Evolutionary conservation across 208 protist species (phyloP), one percentile per base, ranked within the genome.

Genomic region (Crithidia acanthocephali): DNA sequence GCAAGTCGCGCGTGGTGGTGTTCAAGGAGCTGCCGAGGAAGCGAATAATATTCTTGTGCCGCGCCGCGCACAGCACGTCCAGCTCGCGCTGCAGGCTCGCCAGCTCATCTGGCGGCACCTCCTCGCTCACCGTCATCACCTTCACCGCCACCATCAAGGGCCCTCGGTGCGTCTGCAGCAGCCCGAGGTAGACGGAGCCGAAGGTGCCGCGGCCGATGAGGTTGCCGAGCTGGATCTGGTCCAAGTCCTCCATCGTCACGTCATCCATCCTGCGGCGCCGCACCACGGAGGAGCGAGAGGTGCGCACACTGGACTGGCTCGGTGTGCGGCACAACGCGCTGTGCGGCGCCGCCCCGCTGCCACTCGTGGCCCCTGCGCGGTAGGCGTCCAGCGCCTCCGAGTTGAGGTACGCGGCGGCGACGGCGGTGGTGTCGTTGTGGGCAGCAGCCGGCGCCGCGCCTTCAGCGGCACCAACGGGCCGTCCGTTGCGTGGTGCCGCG

Each of bases 31-130:
- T 88, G 58, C 90, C 90, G 57, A 92, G 78, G 67, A 86, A 95
- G 55, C 81, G 80, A 23, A 93, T 81, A 50, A 95, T 81, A 79
- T 95, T 95, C 47, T 76, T 76, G 74, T 95, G 90, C 44, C 75
- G 63, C 4, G 85, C 75, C 3, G 74, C 63, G 59, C 79, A 76
- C 32, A 94, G 79, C 13, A 91, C 79, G 51, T 88, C 77, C 27
- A 94, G 70, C 78, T 94, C 89, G 25, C 74, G 73, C 78, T 85
- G 72, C 51, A 84, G 63, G 22, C 72, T 68, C 33, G 70, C 56
- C 40, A 94, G 58, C 70, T 77, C 78, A 16, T 78, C 75, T 2
- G 74, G 25, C 35, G 69, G 69, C 0, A 84, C 72, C 40, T 50
- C 60, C 28, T 78, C 83, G 25, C 68, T 61, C 0, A 92, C 73